Base-by-base conservation (phyloP, 176 grass and related monocot genomes). In the Triticum dicoccoides region DNA sequence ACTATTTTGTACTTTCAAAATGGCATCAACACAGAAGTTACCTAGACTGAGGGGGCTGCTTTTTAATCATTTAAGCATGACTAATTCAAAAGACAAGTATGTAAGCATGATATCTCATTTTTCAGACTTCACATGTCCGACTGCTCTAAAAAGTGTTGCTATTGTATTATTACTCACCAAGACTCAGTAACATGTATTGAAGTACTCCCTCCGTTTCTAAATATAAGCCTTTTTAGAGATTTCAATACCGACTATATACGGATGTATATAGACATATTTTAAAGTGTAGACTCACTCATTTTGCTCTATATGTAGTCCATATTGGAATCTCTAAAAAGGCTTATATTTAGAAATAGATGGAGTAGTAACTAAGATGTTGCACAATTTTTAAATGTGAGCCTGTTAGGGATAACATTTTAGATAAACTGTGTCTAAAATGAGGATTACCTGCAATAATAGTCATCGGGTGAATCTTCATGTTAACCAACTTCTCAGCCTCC, bases 381-480 rank as follows among this genome's bases (percentile, higher is more conserved):
- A 44, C 11, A 58, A 29, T 13, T 42, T 32, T 32, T 11, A 78
- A 30, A 51, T 74, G 58, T 59, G 15, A 54, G 51, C 51, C 5
- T 59, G 3, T 74, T 18, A 85, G 5, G 41, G 11, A 41, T 23
- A 27, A 9, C 59, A 84, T 73, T 52, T 64, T 35, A 34, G 29
- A 52, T 5, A 51, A 74, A 54, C 12, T 10, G 10, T 65, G 23
- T 52, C 21, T n/a, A 73, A 42, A 8, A 56, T 66, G 3, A 77
- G 52, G 49, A 85, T 79, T 86, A 98, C 93, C 96, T 86, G 93
- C 96, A 89, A 98, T 98, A 61, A 98, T 98, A 70, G 96, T 98
- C 96, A 98, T 98, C 0, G 93, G 91, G 84, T 98, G 96, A 70
- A 98, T 96, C 78, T 98, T 98, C 88, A 92, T 89, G 78, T 92